Base-by-base conservation (phyloP, 345 rosid genomes). In the Arabis hirsuta region DNA sequence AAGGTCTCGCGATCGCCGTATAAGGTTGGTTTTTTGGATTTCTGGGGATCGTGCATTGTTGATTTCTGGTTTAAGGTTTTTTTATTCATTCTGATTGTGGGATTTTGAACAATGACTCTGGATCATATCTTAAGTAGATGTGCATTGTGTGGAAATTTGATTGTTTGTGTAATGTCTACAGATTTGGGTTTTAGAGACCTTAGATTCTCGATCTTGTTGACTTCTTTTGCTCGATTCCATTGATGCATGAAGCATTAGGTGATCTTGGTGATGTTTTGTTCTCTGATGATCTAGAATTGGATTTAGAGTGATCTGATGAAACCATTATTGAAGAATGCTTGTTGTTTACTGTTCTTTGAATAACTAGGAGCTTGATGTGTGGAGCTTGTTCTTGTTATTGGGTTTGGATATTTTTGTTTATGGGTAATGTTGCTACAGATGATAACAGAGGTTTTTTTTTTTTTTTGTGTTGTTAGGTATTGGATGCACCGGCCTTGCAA, bases 401-500 rank as follows among this genome's bases (percentile, higher is more conserved):
- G 36, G 29, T 39, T 39, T 48, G 44, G 59, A 24, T 66, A 27
- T 57, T 19, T 65, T 19, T 12, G 12, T 44, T 41, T 57, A 6
- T 73, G 54, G 22, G 44, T 3, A 26, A 44, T 67, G 48, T 44
- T 66, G 45, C 1, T 53, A 26, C n/a, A 39, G 48, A 39, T 62
- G 52, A 61, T 69, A 69, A 69, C 65, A 69, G 58, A 69, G 16
- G 29, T 55, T n/a, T 68, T n/a, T 55, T 62, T 47, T 41, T 55
- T n/a, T 68, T 9, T 55, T 69, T 48, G 36, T 71, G 56, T 71
- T 72, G 64, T 54, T 77, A 95, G 99, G 90, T 95, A 67, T 55
- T 92, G 83, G 98, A 95, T 73, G 99, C 99, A 65, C 99, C 99
- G 6, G 92, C 98, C 12, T 78, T 95, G 92, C 94, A 90, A 81